phyloP scores from a whole-genome alignment of 148 eudicot genomes.

The Silene conica region DNA sequence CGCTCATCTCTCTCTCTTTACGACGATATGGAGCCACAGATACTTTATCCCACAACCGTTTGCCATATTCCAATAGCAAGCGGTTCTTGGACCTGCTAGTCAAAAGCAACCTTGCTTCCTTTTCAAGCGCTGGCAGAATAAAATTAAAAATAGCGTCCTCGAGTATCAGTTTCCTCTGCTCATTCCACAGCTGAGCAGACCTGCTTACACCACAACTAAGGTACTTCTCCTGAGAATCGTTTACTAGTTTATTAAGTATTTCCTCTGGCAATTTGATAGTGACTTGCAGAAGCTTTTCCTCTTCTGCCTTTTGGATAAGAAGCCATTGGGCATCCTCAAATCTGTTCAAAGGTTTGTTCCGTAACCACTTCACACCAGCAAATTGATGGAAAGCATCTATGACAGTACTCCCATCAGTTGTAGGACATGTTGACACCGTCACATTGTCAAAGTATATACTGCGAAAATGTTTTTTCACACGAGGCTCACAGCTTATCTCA shows the following conservation, averaged over 20 bases:
- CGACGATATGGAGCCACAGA: conserved; percentile 87
- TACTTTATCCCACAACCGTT: conserved; percentile 71
- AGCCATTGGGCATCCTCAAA: conserved; percentile 99
- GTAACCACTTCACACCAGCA: conserved; percentile 87
- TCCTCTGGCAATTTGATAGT: conserved; percentile 66
- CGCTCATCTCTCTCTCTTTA: conserved; percentile 54
- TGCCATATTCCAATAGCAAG: conserved; percentile 80
- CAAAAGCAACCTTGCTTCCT: conserved; percentile 86
- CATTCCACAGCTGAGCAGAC: conserved; percentile 95
- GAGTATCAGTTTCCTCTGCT: conserved; percentile 81
- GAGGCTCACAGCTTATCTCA: conserved; percentile 94
- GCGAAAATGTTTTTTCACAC: conserved; percentile 86
- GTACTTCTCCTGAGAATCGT: conserved; percentile 78
- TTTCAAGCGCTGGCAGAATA: conserved; percentile 82
- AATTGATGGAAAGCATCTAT: conserved; percentile 85
- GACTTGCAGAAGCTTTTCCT: conserved; percentile 93
- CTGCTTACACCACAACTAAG: conserved; percentile 88
- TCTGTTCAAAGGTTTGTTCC: conserved; percentile 69
- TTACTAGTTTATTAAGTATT: conserved; percentile 48
- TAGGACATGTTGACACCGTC: conserved; percentile 83
- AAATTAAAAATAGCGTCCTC: conserved; percentile 63
- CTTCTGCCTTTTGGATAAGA: conserved; percentile 96
- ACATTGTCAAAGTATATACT: conserved; percentile 85
- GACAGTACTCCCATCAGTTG: conserved; percentile 61
- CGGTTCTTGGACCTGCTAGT: conserved; percentile 73